Conservation (phyloP, 1,139 yeast species). For the Debaryomycetaceae sp. region DNA sequence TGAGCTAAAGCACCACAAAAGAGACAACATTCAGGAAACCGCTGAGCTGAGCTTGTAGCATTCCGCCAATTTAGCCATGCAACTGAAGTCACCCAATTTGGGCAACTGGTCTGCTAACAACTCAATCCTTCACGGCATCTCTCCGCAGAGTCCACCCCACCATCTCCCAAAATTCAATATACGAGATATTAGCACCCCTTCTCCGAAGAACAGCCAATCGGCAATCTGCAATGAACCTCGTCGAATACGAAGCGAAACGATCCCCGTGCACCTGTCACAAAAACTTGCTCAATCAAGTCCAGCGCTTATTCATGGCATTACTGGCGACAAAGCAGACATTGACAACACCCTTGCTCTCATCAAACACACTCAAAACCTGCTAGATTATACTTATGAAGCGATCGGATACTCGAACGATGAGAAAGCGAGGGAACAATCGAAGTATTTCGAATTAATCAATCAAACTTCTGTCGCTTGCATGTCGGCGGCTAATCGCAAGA, state of each 20-base stretch:
- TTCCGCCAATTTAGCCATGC: too few species aligned
- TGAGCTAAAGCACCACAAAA: too few species aligned
- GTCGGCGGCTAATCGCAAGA: conserved; percentile 23
- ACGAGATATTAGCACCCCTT: background rate
- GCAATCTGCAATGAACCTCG: background rate
- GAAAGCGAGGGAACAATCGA: conserved; percentile 23
- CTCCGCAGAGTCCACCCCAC: too few species aligned
- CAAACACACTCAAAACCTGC: conserved; percentile 23
- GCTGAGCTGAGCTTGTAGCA: too few species aligned
- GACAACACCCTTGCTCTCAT: conserved; percentile 9
- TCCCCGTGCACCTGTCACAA: background rate
- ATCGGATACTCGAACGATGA: conserved; percentile 31
- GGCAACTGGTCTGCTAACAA: too few species aligned
- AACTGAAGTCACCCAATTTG: too few species aligned
- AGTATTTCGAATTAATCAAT: conserved; percentile 30
- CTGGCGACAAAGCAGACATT: conserved; percentile 1
- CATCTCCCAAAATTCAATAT: background rate
- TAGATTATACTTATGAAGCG: conserved; percentile 21
- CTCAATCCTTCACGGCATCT: too few species aligned
- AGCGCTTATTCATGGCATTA: background rate
- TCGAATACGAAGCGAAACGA: background rate
- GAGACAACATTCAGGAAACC: too few species aligned
- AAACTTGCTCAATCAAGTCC: background rate
- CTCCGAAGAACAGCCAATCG: background rate
- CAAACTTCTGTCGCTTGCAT: conserved; percentile 28